Evolutionary conservation across 2,329 filamentous ascomycete species (phyloP), one percentile per base, ranked within the genome.

Genomic region (Ilyonectria mors-panacis): DNA sequence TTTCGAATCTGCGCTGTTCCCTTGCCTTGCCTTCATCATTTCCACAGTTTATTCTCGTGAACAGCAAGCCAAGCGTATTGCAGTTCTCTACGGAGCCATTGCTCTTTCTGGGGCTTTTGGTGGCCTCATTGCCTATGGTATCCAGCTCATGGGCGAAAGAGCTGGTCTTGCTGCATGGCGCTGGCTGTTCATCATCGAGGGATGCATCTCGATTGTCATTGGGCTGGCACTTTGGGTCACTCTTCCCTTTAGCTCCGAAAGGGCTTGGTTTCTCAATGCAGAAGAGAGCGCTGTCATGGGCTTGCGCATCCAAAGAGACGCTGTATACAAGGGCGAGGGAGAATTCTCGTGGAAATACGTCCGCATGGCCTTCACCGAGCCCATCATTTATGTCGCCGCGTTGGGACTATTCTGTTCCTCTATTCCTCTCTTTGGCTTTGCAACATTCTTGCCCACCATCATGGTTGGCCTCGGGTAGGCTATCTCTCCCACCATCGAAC

Each of bases 141-240:
- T 79, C 3, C 80, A 83, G 33, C 79, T 80, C 0, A 80, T 87
- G 65, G 84, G 87, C 13, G 82, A 81, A 1, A 76, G 75, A 1
- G 80, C 79, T 30, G 85, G 85, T 0, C 76, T 87, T 1, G 77
- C 78, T 1, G 85, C 85, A 1, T 87, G 85, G 86, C 71, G 84
- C 59, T 88, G 85, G 85, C 75, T 86, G 0, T 87, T 87, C 63
- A 84, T 85, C 37, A 77, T 83, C 0, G 84, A 86, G 63, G 82
- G 83, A 2, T 66, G 78, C 1, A 71, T 81, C 2, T 81, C 81
- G 2, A 59, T 82, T 0, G 65, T 73, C 4, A 62, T 81, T 10
- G 75, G 78, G 1, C 68, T 73, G 23, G 59, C 67, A 4, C 75
- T 75, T 33, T 81, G 81, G 77, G 79, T 80, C 63, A 81, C 84